Evolutionary conservation across 1,284 basidiomycete species (phyloP).

Genomic region (Puccinia novopanici): DNA sequence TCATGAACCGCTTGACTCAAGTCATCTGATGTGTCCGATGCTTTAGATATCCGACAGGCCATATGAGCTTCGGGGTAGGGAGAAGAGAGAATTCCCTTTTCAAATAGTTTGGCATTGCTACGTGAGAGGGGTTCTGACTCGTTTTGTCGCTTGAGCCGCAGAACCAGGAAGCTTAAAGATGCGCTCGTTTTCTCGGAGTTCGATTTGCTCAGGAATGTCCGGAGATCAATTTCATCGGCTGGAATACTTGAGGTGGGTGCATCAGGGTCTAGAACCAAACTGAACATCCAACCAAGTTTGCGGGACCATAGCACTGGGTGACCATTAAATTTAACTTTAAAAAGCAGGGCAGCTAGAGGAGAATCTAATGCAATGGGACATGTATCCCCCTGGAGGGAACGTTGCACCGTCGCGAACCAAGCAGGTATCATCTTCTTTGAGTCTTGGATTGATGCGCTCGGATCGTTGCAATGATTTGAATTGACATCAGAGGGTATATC

Average conservation of each 20-base stretch:
- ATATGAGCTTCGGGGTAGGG: slow-evolving; percentile 38
- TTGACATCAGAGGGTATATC: background rate
- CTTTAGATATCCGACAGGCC: slow-evolving; percentile 36
- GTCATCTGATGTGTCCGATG: background rate
- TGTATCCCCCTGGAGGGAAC: background rate
- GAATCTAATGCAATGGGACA: slow-evolving; percentile 26
- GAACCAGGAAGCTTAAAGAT: slow-evolving; percentile 16
- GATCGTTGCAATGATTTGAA: background rate
- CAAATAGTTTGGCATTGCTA: slow-evolving; percentile 44
- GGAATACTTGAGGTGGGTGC: slow-evolving; percentile 50
- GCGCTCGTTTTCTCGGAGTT: slow-evolving; percentile 17
- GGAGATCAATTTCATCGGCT: slow-evolving; percentile 51
- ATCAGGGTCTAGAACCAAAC: slow-evolving; percentile 52
- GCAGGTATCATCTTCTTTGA: slow-evolving; percentile 39
- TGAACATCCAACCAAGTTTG: slow-evolving; percentile 56
- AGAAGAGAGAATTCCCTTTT: slow-evolving; percentile 51
- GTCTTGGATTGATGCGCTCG: slow-evolving; percentile 35
- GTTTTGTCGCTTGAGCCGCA: slow-evolving; percentile 10
- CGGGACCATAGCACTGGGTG: slow-evolving; percentile 53
- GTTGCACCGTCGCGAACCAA: slow-evolving; percentile 34
- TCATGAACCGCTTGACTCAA: background rate
- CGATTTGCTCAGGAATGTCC: slow-evolving; percentile 31
- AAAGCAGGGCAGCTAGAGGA: slow-evolving; percentile 54
- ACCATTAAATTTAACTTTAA: slow-evolving; percentile 53
- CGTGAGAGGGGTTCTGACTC: slow-evolving; percentile 45